Evolutionary conservation across 2,329 filamentous ascomycete genomes (phyloP).

Genomic region (Ophiosphaerella herpotricha): DNA sequence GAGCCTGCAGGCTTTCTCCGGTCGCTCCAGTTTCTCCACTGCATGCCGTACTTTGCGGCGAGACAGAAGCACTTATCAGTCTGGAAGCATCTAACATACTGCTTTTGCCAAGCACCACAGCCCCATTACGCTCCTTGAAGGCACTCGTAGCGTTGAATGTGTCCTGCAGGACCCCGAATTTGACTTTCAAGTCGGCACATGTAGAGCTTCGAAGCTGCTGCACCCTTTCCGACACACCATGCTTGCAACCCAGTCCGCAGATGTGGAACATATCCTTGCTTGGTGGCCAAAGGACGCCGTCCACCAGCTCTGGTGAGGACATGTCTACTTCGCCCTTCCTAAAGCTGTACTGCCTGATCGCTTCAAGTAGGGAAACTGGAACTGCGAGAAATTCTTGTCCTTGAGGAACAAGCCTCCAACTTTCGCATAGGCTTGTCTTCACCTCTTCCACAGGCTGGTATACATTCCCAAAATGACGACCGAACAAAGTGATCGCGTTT

Average conservation of each 20-base stretch:
- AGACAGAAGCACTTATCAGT: not conserved
- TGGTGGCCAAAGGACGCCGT: not conserved
- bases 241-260: not conserved
- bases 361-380: not conserved
- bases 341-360: not conserved
- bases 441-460: not conserved
- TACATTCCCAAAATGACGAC: constrained; percentile 1
- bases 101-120: not conserved
- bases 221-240: not conserved
- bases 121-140: not conserved
- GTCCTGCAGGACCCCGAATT: no score
- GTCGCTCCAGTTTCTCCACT: not conserved
- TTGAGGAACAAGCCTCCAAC: not conserved
- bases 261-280: not conserved
- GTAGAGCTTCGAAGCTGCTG: not conserved
- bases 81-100: not conserved
- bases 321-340: not conserved
- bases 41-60: not conserved
- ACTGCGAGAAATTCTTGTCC: not conserved
- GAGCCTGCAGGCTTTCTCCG: no score
- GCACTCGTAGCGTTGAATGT: not conserved
- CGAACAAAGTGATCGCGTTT: not conserved
- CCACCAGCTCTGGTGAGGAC: not conserved
- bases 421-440: not conserved
- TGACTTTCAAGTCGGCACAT: no score